Conservation (phyloP, 164 flowering plant species). For the Pachysandra terminalis region DNA sequence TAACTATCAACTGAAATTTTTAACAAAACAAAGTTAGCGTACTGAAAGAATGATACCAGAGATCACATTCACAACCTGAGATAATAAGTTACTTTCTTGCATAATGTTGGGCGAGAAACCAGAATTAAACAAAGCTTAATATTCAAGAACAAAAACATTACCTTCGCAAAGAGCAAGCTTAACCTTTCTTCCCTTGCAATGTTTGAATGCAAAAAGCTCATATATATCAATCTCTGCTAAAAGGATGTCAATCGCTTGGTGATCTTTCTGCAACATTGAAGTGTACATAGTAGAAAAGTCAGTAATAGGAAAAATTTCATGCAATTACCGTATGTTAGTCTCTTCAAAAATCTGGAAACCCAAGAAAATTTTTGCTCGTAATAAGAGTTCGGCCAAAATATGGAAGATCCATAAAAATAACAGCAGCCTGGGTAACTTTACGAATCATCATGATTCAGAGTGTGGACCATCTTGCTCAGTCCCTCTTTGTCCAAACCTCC, state of each 20-base stretch:
- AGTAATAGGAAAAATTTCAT: background rate
- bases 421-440: too few relatives aligned
- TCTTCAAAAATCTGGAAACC: too few relatives aligned
- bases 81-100: background rate
- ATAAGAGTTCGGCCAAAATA: too few relatives aligned
- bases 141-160: constrained; percentile 18
- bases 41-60: background rate
- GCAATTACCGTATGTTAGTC: background rate
- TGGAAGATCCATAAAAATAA: too few relatives aligned
- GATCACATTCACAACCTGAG: background rate
- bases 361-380: too few relatives aligned
- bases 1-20: background rate
- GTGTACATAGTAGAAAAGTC: background rate
- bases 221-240: constrained; percentile 96
- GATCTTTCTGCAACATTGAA: constrained; percentile 69
- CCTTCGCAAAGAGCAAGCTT: constrained; percentile 98
- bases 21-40: background rate
- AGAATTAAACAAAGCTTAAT: background rate
- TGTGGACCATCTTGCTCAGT: too few relatives aligned
- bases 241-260: constrained; percentile 92
- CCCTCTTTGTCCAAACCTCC: too few relatives aligned
- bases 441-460: too few relatives aligned
- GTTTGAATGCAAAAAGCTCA: constrained; percentile 94
- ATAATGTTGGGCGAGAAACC: background rate
- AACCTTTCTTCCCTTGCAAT: constrained; percentile 85